A percentile compares a stretch with the other conserved stretches of the same genome.
Conservation (phyloP, 78 protist species). For the Dictyostelium intermedium region DNA sequence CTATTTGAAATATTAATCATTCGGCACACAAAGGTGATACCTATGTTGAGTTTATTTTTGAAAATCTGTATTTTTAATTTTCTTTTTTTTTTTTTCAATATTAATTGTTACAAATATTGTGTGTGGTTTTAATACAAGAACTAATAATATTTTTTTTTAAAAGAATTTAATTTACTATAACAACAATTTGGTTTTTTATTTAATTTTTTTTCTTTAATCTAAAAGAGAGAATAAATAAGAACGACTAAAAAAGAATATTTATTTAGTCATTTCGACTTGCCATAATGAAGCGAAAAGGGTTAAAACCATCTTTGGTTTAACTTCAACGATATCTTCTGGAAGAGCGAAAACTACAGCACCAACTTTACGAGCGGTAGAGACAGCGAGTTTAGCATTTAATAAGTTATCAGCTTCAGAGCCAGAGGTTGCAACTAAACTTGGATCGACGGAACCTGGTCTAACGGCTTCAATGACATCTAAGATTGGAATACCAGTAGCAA, state of each 20-base stretch:
- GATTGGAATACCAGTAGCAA: constrained; percentile 79
- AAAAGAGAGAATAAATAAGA: constrained; percentile 3
- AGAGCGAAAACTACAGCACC: constrained; percentile 93
- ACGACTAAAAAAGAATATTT: not conserved
- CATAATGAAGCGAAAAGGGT: constrained; percentile 76
- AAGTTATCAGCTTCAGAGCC: constrained; percentile 78
- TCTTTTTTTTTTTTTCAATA: no score
- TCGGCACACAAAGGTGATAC: no score
- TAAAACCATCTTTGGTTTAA: constrained; percentile 77
- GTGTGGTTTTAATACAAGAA: no score
- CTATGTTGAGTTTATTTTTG: no score
- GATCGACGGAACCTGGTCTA: constrained; percentile 86
- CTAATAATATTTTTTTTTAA: no score
- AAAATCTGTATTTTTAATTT: no score
- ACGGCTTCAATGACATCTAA: constrained; percentile 88
- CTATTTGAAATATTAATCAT: no score
- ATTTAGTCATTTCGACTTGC: constrained; percentile 42
- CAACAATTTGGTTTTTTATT: not conserved
- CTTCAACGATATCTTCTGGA: constrained; percentile 94
- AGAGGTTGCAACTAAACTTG: constrained; percentile 59
- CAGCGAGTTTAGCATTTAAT: constrained; percentile 84
- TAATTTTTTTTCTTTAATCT: constrained; percentile 31
- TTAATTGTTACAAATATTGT: no score
- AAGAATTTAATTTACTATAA: not conserved
- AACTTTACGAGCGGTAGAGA: constrained; percentile 92